Conservation (phyloP, 257 asterid genomes). For the Dorcoceras hygrometricum region DNA sequence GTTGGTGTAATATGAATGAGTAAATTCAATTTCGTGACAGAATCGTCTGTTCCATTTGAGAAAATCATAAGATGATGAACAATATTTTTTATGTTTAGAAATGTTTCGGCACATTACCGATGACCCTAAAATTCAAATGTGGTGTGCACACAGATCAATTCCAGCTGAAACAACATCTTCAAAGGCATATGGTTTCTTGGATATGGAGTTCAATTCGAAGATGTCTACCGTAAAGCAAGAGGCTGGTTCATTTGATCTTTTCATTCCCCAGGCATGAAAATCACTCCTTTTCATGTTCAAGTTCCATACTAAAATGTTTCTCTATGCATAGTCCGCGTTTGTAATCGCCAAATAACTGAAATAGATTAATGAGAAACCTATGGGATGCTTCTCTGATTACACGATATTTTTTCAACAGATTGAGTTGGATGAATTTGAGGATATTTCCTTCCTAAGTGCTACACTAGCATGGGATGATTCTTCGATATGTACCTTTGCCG, state of each 20-base stretch:
- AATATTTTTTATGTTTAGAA: neutral
- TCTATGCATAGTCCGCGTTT: conserved; percentile 7
- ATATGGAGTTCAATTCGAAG: conserved; percentile 46
- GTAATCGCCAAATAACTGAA: conserved; percentile 2
- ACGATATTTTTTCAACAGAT: conserved; percentile 46
- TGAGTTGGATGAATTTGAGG: conserved; percentile 71
- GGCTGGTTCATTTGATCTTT: conserved; percentile 61
- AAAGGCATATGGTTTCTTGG: conserved; percentile 76
- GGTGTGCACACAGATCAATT: conserved; percentile 46
- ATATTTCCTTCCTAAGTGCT: conserved; percentile 51
- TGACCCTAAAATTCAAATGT: conserved; percentile 13
- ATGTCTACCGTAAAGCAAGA: conserved; percentile 45
- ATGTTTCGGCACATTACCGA: neutral
- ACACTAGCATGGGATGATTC: conserved; percentile 78
- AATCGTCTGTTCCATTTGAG: too few relatives aligned
- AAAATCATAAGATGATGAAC: neutral
- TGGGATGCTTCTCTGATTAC: conserved; percentile 10
- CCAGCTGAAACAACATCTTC: conserved; percentile 58
- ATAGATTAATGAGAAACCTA: conserved; percentile 16
- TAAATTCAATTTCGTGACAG: too few relatives aligned
- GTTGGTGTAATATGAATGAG: too few relatives aligned
- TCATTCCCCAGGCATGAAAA: conserved; percentile 72
- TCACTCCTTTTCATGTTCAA: conserved; percentile 20
- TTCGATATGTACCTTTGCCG: conserved; percentile 48
- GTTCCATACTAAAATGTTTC: neutral